phyloP scores from a whole-genome alignment of 805 yeast genomes.

The Monosporozyma yasuniensis region DNA sequence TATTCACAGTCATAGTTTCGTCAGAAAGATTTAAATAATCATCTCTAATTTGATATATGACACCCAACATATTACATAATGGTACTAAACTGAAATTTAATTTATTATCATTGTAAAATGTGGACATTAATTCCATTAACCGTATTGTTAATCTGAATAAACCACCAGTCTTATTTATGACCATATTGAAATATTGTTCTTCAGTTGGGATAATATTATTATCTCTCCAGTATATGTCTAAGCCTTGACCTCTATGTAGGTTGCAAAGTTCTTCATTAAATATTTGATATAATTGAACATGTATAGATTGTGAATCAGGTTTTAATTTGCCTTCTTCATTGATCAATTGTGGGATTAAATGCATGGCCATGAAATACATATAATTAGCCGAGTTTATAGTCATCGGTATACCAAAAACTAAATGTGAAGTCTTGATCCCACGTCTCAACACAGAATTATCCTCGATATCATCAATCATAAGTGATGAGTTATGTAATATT shows the following conservation, averaged over 20 bases:
- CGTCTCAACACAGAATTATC: conserved; percentile 65
- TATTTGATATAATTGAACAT: conserved; percentile 32
- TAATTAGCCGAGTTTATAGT: conserved; percentile 79
- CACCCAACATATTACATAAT: conserved; percentile 68
- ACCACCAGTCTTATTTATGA: conserved; percentile 83
- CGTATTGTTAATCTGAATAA: conserved; percentile 66
- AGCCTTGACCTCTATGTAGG: conserved; percentile 83
- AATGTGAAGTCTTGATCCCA: conserved; percentile 73
- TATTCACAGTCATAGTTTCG: conserved; percentile 40
- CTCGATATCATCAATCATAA: conserved; percentile 81
- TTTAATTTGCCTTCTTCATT: conserved; percentile 3
- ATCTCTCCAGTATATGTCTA: conserved; percentile 86
- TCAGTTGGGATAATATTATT: conserved; percentile 43
- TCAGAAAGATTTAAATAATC: conserved; percentile 65
- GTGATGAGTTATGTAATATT: conserved; percentile 55
- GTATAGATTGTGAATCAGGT: conserved; percentile 5
- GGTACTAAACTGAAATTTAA: conserved; percentile 36
- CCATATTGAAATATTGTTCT: conserved; percentile 67
- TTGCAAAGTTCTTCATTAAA: conserved; percentile 68
- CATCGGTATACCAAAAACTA: conserved; percentile 64
- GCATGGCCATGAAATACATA: conserved; percentile 68
- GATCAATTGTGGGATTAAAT: conserved; percentile 34
- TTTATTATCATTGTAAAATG: conserved; percentile 3
- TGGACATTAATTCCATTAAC: conserved; percentile 40
- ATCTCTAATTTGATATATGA: conserved; percentile 77